Evolutionary conservation across 2,329 filamentous ascomycete species (phyloP), one percentile per base, ranked within the genome.

Genomic region (Alternaria hordeiaustralica): DNA sequence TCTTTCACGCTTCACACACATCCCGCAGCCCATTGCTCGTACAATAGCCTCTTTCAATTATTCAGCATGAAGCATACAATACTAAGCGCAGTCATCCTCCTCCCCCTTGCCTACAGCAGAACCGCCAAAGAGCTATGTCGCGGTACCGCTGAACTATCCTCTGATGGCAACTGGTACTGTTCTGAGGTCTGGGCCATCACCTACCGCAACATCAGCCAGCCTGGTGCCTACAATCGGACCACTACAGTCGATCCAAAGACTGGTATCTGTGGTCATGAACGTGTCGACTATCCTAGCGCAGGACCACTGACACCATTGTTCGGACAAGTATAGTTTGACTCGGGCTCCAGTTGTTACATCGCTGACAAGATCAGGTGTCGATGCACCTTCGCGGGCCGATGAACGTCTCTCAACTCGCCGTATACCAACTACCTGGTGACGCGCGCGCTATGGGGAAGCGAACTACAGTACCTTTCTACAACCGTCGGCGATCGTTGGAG

Each of bases 311-410:
- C 89, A 26, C 91, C 92, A 7, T 84, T 93, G 33, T 85, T 91
- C 65, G 88, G 91, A 75, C 90, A 91, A 81, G 91, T 93, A 82
- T 30, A 11, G 13, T 20, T 12, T 28, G 9, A 30, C 4, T 20
- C 23, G 5, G 20, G 26, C 12, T 44, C 20, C 15, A 12, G n/a
- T 25, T 13, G 30, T 23, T 25, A 4, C 11, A 33, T 36, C 21
- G 45, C 33, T 64, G 11, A 64, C 33, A 44, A n/a, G 11, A n/a
- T 21, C 63, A 93, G 90, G 83, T 94, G 28, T 92, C 90, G 2
- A 79, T 92, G 65, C 89, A 93, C 76, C 84, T 94, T 74, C 89
- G 91, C 69, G 92, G 92, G 4, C 91, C 92, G 2, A 78, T 92
- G 70, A 81, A 86, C 43, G 76, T 94, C 30, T 88, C 88, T 74